phyloP scores from a whole-genome alignment of 768 basidiomycete genomes.

The Lactifluus echinatus region DNA sequence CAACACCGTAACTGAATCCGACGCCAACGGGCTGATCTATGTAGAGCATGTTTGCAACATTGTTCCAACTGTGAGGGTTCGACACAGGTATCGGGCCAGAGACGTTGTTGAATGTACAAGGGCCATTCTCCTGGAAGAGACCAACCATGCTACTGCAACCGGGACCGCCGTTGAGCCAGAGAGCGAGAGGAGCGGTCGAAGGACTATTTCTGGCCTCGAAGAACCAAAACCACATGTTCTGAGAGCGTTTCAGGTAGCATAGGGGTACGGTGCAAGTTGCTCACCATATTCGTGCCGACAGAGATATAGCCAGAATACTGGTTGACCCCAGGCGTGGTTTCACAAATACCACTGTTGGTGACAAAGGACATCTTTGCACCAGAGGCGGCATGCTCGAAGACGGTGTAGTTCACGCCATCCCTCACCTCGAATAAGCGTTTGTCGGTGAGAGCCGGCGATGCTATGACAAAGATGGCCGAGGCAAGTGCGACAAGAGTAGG shows the following conservation, averaged over 20 bases:
- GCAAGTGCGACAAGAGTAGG: background rate
- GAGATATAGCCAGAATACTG: background rate
- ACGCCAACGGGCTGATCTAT: constrained; percentile 12
- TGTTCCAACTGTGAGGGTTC: constrained; percentile 14
- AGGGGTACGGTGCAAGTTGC: background rate
- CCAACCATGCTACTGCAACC: constrained; percentile 2
- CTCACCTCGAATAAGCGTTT: background rate
- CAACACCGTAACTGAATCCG: background rate
- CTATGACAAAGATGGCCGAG: background rate
- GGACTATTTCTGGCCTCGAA: constrained; percentile 1
- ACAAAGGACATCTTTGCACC: background rate
- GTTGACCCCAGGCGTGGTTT: background rate
- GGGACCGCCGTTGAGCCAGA: constrained; percentile 9
- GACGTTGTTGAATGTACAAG: constrained; percentile 15
- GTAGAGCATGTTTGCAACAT: constrained; percentile 18
- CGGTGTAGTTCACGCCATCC: background rate
- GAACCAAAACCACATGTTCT: constrained; percentile 5
- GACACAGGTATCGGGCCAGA: background rate
- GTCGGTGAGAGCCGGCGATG: background rate
- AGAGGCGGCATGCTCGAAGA: background rate
- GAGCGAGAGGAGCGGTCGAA: background rate
- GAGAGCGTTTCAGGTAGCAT: background rate
- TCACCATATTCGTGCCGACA: background rate
- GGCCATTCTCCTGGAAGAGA: constrained; percentile 13
- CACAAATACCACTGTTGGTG: background rate